phyloP scores from a whole-genome alignment of 148 eudicot genomes.

The Arctostaphylos glauca region DNA sequence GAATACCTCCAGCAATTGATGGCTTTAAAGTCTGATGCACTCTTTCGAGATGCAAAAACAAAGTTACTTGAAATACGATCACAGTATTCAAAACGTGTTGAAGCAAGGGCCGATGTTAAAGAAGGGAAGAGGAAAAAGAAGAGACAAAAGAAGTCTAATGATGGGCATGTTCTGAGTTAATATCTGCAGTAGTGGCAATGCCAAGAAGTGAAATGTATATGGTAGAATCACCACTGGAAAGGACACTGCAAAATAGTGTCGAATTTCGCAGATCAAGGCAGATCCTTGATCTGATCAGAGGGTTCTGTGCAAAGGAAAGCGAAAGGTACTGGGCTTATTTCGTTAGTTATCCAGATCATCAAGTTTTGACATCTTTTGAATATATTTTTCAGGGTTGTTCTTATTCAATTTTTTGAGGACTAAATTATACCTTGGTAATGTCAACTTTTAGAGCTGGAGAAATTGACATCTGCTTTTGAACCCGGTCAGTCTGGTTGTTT shows the following conservation, averaged over 20 bases:
- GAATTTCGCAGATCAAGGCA: too few species aligned
- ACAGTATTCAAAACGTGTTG: constrained; percentile 44
- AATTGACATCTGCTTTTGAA: not conserved
- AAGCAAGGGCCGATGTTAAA: constrained; percentile 41
- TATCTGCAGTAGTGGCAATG: not conserved
- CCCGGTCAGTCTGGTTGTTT: not conserved
- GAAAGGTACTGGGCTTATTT: not conserved
- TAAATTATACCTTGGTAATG: not conserved
- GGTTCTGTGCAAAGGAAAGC: not conserved
- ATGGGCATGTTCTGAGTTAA: constrained; percentile 74
- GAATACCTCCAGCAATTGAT: constrained; percentile 73
- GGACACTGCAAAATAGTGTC: not conserved
- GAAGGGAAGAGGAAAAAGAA: constrained; percentile 70
- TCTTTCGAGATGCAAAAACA: constrained; percentile 70
- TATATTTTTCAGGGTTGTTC: not conserved
- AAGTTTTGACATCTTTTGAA: not conserved
- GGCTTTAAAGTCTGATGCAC: constrained; percentile 71
- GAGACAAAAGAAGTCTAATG: constrained; percentile 58
- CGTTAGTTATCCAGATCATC: not conserved
- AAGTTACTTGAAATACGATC: constrained; percentile 72
- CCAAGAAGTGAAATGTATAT: not conserved
- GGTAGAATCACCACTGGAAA: not conserved
- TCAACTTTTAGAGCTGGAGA: not conserved
- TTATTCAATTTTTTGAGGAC: not conserved
- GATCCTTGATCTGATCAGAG: not conserved